Conservation (phyloP, 345 rosid genomes). For the Eucalyptus erythrocorys region DNA sequence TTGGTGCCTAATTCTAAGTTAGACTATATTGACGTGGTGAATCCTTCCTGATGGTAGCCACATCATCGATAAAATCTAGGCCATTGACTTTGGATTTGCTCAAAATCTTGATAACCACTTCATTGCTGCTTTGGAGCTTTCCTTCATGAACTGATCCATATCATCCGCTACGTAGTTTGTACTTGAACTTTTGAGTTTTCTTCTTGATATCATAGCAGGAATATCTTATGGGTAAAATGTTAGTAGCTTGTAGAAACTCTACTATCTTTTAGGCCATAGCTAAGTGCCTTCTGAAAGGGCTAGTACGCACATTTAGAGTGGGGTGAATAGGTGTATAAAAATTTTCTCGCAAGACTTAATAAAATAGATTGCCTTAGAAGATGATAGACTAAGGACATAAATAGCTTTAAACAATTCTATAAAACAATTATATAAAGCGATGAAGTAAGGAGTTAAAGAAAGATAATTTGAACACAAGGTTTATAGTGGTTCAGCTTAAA, state of each 20-base stretch:
- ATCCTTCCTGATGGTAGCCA: fast-evolving
- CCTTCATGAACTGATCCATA: too few relatives aligned
- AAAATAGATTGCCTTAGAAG: too few relatives aligned
- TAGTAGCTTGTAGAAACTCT: not conserved
- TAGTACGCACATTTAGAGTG: too few relatives aligned
- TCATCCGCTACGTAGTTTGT: not conserved
- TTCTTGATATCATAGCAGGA: not conserved
- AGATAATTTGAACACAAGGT: too few relatives aligned
- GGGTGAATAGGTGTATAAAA: too few relatives aligned
- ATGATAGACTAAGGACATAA: too few relatives aligned
- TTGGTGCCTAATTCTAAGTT: too few relatives aligned
- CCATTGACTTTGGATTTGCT: not conserved
- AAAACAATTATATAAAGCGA: too few relatives aligned
- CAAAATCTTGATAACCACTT: not conserved
- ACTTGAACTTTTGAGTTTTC: not conserved
- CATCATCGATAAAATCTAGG: not conserved
- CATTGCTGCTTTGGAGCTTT: not conserved
- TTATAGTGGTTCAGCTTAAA: too few relatives aligned
- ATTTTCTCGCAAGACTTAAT: too few relatives aligned
- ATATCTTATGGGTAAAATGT: not conserved
- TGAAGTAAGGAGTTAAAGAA: too few relatives aligned
- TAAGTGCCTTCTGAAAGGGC: not conserved
- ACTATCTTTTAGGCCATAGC: not conserved
- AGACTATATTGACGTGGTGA: not conserved
- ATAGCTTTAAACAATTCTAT: too few relatives aligned